Percentiles rank a stretch among this genome's conserved stretches.
Conservation (phyloP, 345 rosid genomes). For the Turritis glabra region DNA sequence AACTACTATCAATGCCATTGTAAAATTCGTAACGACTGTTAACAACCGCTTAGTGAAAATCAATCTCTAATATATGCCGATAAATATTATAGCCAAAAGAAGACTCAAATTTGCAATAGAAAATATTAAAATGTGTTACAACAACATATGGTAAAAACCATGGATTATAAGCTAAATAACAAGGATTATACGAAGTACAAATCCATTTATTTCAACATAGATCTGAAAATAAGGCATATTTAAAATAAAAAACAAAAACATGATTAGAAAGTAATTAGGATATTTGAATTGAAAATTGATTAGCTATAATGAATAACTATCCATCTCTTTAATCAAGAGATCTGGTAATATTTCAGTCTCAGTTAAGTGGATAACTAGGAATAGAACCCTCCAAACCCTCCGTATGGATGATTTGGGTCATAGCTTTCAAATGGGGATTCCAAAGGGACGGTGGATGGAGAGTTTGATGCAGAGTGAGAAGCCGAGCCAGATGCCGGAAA, state of each 20-base stretch:
- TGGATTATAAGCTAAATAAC: background rate
- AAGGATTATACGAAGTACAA: background rate
- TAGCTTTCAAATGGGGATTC: slow-evolving; percentile 29
- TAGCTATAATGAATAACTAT: slow-evolving; percentile 6
- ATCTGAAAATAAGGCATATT: slow-evolving; percentile 9
- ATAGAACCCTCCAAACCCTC: slow-evolving; percentile 34
- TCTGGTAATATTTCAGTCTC: background rate
- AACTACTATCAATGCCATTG: background rate
- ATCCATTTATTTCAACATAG: slow-evolving; percentile 2
- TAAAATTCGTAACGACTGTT: background rate
- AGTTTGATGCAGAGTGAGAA: slow-evolving; percentile 36
- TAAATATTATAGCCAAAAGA: background rate
- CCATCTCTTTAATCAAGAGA: slow-evolving; percentile 16
- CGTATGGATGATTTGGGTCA: slow-evolving; percentile 32
- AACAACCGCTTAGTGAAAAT: background rate
- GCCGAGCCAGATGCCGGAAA: slow-evolving; percentile 34
- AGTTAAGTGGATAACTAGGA: slow-evolving; percentile 21
- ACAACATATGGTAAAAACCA: background rate
- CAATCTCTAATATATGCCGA: background rate
- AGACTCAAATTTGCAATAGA: background rate
- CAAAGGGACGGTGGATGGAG: slow-evolving; percentile 16
- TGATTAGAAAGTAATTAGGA: slow-evolving; percentile 15
- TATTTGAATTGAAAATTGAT: slow-evolving; percentile 2
- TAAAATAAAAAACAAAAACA: background rate
- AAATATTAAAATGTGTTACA: background rate